A percentile compares a stretch with the other conserved stretches of the same genome.
phyloP scores from a whole-genome alignment of 768 basidiomycete species.

The Leccinum disarticulatum region DNA sequence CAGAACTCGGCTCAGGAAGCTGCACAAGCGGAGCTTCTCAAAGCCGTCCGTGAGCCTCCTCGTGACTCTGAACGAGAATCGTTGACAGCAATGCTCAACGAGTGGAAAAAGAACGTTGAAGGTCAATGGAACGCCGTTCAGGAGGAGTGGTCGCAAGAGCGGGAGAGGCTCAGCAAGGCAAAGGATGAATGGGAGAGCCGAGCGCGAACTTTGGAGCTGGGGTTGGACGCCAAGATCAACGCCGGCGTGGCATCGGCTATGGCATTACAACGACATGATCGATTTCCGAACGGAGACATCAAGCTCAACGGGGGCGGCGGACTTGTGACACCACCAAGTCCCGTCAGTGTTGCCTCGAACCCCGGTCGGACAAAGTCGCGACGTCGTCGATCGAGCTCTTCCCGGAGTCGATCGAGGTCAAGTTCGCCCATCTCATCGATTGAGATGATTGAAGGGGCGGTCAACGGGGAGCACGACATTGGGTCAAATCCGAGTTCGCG shows the following conservation, averaged over 20 bases:
- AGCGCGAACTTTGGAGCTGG: slow-evolving; percentile 50
- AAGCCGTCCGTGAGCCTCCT: slow-evolving; percentile 34
- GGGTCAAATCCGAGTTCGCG: slow-evolving; percentile 23
- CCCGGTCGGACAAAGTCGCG: slow-evolving; percentile 43
- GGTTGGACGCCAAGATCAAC: slow-evolving; percentile 47
- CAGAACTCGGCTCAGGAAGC: slow-evolving; percentile 38
- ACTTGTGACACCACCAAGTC: slow-evolving; percentile 75
- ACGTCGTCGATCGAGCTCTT: slow-evolving; percentile 45
- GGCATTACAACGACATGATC: slow-evolving; percentile 40
- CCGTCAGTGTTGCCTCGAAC: slow-evolving; percentile 67
- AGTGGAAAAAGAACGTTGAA: slow-evolving; percentile 80
- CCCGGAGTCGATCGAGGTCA: slow-evolving; percentile 38
- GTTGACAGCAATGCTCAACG: slow-evolving; percentile 52
- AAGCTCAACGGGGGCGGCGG: slow-evolving; percentile 42
- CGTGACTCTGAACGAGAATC: slow-evolving; percentile 45
- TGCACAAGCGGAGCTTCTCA: slow-evolving; percentile 34
- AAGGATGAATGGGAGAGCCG: slow-evolving; percentile 80
- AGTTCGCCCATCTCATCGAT: slow-evolving; percentile 35
- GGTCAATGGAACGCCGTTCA: slow-evolving; percentile 75
- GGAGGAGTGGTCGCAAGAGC: slow-evolving; percentile 81
- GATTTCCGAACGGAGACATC: slow-evolving; percentile 32
- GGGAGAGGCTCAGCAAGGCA: slow-evolving; percentile 69
- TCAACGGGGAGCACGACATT: slow-evolving; percentile 18
- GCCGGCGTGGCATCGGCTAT: slow-evolving; percentile 31
- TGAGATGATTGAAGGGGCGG: slow-evolving; percentile 33